Conservation (phyloP, 805 yeast genomes). For the Ogataea haglerorum region DNA sequence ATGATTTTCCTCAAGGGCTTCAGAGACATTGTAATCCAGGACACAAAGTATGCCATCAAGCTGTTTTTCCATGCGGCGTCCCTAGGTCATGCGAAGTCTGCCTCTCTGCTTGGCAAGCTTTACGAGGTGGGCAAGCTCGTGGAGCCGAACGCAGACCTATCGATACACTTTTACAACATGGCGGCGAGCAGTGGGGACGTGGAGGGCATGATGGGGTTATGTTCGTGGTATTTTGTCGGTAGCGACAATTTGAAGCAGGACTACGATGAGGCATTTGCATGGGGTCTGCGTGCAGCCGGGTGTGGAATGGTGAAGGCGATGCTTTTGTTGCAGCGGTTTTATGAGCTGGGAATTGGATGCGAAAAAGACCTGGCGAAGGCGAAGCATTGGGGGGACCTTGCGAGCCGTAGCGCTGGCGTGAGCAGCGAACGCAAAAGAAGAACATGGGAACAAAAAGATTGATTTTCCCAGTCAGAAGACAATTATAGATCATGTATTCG, state of each 20-base stretch:
- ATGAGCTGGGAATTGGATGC: slow-evolving; percentile 87
- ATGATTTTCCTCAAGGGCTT: slow-evolving; percentile 81
- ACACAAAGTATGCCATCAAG: slow-evolving; percentile 78
- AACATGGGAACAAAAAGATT: neutral
- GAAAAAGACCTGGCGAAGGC: slow-evolving; percentile 54
- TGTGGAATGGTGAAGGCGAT: slow-evolving; percentile 78
- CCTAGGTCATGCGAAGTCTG: slow-evolving; percentile 78
- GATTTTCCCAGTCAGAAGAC: neutral
- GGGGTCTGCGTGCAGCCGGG: slow-evolving; percentile 88
- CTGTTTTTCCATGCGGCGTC: slow-evolving; percentile 86
- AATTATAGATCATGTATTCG: neutral
- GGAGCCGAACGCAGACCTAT: slow-evolving; percentile 74
- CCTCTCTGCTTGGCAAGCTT: slow-evolving; percentile 72
- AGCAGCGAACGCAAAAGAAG: slow-evolving; percentile 1
- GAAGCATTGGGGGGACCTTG: slow-evolving; percentile 69
- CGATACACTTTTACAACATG: slow-evolving; percentile 88
- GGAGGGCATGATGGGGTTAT: slow-evolving; percentile 84
- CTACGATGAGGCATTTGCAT: slow-evolving; percentile 83
- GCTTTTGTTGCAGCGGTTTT: slow-evolving; percentile 77
- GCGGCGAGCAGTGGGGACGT: slow-evolving; percentile 90
- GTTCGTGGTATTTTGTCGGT: slow-evolving; percentile 96
- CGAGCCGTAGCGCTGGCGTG: neutral
- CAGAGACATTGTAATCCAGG: slow-evolving; percentile 81
- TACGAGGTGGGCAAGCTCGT: slow-evolving; percentile 80
- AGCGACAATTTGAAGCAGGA: slow-evolving; percentile 81